Base-by-base conservation (phyloP, 1,284 basidiomycete genomes). In the Ganoderma lingzhi region DNA sequence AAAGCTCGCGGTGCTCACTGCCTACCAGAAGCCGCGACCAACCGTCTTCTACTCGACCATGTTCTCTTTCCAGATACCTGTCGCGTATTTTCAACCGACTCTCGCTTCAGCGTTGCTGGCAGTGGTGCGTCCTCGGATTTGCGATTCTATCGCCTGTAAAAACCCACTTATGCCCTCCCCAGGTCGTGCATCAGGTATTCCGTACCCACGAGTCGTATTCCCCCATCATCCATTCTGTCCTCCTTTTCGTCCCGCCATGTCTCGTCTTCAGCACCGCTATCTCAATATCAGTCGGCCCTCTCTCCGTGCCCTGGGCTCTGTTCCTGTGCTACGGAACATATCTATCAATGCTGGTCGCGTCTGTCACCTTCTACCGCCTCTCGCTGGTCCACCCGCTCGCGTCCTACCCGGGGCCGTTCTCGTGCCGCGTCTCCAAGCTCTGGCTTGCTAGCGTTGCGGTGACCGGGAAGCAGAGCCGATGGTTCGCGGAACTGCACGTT, bases 361-460 rank as follows among this genome's bases (percentile, higher is more conserved):
- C 74, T 12, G 72, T 76, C 30, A 42, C 70, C 0, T 10, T 73
- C n/a, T 80, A 81, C 62, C 77, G 80, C n/a, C 35, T 80, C 37
- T 79, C 79, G 10, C 78, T 78, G 0, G 68, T 76, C 64, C 80
- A 81, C 62, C 79, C 79, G 0, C 75, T 81, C 17, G 72, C 77
- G 6, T 61, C 65, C 6, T 78, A 78, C 60, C 78, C 80, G 5
- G 80, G 79, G 1, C 80, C 80, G 0, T 35, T 77, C 37, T 42
- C 65, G 10, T 70, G 66, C 62, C 77, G 72, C 55, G 6, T 79
- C 1, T 73, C 79, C 0, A 77, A 76, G 60, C 64, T 76, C 19
- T 37, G 35, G n/a, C 58, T 39, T 15, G 35, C 58, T 3, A 5
- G 10, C 19, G 8, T 37, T 3, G 37, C 58, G 4, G 37, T 19